Evolutionary conservation across 1,139 yeast genomes (phyloP), one percentile per base, ranked within the genome.

Genomic region (Yamadazyma membranifaciens): DNA sequence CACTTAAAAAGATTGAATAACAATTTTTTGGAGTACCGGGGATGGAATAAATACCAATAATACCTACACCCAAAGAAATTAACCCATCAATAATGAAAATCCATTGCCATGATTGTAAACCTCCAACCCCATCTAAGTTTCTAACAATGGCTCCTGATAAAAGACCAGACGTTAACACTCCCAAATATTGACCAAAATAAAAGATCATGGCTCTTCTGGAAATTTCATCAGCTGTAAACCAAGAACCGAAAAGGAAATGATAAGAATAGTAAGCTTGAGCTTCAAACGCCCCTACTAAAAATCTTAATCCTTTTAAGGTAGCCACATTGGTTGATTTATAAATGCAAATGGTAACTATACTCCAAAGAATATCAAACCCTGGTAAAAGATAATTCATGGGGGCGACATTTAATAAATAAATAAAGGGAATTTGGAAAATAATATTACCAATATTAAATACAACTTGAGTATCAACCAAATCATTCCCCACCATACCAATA

Each of bases 1-100:
- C 84, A 6, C 78, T 66, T 46, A 79, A 65, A 56, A 74, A 75
- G 45, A 77, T 67, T 34, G 81, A 72, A 57, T 75, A 74, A 50
- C 83, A 78, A 39, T 75, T 71, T 43, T 67, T 60, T 14, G 92
- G 92, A 28, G 85, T 81, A 36, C 88, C 91, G 2, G 92, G 92
- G 47, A 83, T 65, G 49, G 73, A 51, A 52, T 77, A 75, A 50
- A 80, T 70, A 0, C 89, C 91, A 45, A 80, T 59, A 16, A 83
- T 22, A 11, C 85, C 88, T 40, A 84, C 78, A 2, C 67, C 75
- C 26, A 82, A 53, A 2, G 88, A 78, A 31, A 82, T 67, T 36
- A 79, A 59, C 7, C 83, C 85, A 57, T 83, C 88, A 47, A 83
- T 72, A 44, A 84, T 74, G 54, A 80, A 83, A 61, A 81, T 78